Evolutionary conservation across 345 rosid genomes (phyloP).

Genomic region (Linum usitatissimum): DNA sequence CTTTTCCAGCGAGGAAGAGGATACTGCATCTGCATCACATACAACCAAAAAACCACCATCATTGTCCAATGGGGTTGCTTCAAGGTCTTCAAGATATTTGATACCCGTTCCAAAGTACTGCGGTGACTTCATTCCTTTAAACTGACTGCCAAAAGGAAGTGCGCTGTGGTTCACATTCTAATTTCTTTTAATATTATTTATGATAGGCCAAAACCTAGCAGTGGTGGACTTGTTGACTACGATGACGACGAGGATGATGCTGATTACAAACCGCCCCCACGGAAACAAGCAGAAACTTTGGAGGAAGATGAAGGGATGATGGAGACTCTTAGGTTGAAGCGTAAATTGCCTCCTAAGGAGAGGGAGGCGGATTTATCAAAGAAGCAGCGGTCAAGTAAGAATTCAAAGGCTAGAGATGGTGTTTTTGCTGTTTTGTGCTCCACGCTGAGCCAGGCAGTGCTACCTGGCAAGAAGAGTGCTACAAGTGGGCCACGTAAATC

Average conservation of each 20-base stretch:
- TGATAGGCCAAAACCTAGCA: conserved; percentile 45
- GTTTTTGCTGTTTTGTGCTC: conserved; percentile 79
- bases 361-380: conserved; percentile 50
- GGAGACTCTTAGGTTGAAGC: conserved; percentile 56
- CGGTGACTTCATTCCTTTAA: background rate
- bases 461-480: conserved; percentile 46
- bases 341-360: conserved; percentile 47
- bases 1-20: conserved; percentile 74
- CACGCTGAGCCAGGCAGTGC: conserved; percentile 73
- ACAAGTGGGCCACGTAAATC: conserved; percentile 20
- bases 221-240: conserved; percentile 78
- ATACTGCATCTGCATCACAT: conserved; percentile 66
- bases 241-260: conserved; percentile 98
- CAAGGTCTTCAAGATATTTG: conserved; percentile 50
- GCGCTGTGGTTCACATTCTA: background rate
- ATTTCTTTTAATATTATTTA: background rate
- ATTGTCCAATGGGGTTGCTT: conserved; percentile 63
- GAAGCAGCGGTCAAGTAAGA: conserved; percentile 55
- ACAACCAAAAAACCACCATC: conserved; percentile 40
- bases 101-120: no score
- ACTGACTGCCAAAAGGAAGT: background rate
- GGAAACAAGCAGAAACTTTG: conserved; percentile 44
- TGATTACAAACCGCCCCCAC: conserved; percentile 82
- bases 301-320: conserved; percentile 65
- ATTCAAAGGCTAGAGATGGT: conserved; percentile 41